phyloP scores from a whole-genome alignment of 306 rosid species.

The Cicer judaicum region DNA sequence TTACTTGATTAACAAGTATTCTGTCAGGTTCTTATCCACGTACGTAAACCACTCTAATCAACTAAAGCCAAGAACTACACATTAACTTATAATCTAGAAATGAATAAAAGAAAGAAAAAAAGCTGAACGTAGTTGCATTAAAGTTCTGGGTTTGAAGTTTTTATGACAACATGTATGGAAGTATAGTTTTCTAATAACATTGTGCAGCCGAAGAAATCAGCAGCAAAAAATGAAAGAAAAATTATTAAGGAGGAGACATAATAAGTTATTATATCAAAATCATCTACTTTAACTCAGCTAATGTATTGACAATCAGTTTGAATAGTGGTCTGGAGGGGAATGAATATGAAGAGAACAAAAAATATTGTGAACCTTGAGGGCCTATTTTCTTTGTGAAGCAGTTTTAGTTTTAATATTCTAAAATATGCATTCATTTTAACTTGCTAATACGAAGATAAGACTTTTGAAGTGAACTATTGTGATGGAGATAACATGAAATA shows the following conservation, averaged over 20 bases:
- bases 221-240: not conserved
- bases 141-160: slow-evolving; percentile 3
- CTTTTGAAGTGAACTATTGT: no score
- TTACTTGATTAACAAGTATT: slow-evolving; percentile 21
- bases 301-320: not conserved
- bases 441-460: no score
- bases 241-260: not conserved
- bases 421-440: no score
- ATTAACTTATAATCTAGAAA: not conserved
- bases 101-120: slow-evolving; percentile 1
- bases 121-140: not conserved
- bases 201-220: not conserved
- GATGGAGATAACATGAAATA: no score
- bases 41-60: not conserved
- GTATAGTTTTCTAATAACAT: slow-evolving; percentile 2
- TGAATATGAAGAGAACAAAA: not conserved
- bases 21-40: not conserved
- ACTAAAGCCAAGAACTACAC: slow-evolving; percentile 15
- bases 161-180: not conserved
- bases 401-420: no score
- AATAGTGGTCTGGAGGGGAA: not conserved
- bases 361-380: not conserved
- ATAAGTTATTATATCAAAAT: not conserved
- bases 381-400: no score
- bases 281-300: not conserved